Evolutionary conservation across 306 rosid species (phyloP).

Genomic region (Medicago lupulina): DNA sequence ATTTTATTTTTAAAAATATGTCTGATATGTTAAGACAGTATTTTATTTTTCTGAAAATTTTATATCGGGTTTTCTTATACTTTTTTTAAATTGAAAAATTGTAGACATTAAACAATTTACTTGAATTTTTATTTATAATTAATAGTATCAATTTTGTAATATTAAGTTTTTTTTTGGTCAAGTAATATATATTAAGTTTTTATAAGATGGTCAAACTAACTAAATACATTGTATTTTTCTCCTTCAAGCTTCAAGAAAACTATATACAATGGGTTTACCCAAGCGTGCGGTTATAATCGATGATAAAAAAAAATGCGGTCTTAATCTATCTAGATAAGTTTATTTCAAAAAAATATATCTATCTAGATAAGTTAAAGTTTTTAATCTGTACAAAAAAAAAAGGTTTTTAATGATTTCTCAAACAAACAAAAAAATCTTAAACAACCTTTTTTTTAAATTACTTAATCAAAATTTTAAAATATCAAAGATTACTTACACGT

Average conservation of each 20-base stretch:
- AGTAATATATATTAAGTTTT: neutral
- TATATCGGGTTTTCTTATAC: neutral
- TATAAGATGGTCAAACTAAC: neutral
- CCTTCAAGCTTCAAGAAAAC: too few relatives aligned
- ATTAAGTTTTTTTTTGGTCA: neutral
- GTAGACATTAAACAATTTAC: neutral
- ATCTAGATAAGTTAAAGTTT: neutral
- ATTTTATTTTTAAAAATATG: too few relatives aligned
- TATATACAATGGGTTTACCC: neutral
- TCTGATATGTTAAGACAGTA: neutral
- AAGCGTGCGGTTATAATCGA: neutral
- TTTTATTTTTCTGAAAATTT: neutral
- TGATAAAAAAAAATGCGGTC: too few relatives aligned
- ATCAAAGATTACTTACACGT: too few relatives aligned
- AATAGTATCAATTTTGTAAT: neutral
- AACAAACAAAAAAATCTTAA: neutral
- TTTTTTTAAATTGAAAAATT: neutral
- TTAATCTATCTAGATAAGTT: neutral
- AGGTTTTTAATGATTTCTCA: neutral
- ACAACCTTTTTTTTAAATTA: neutral
- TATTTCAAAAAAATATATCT: too few relatives aligned
- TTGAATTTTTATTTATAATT: neutral
- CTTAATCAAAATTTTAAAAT: too few relatives aligned
- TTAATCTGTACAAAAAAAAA: neutral
- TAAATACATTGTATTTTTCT: too few relatives aligned